Evolutionary conservation across 2,329 filamentous ascomycete species (phyloP).

Genomic region (Cladosporium cucumerinum): DNA sequence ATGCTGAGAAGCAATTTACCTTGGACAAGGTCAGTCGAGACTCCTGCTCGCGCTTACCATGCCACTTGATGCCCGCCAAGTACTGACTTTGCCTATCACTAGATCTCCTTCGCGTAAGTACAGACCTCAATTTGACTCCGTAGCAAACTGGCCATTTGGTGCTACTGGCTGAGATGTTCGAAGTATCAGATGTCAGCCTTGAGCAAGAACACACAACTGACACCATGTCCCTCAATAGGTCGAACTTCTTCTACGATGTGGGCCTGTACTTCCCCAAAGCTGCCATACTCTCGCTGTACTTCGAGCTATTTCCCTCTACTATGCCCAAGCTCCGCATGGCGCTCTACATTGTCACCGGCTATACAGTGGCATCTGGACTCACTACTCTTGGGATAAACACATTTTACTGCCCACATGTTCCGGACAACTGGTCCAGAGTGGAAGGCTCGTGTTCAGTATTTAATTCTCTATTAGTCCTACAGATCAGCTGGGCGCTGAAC

Average conservation of each 20-base stretch:
- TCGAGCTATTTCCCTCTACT: neutral
- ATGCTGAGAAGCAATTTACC: neutral
- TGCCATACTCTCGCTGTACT: neutral
- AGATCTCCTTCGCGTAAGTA: slow-evolving; percentile 3
- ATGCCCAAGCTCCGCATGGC: slow-evolving; percentile 2
- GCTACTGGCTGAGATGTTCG: neutral
- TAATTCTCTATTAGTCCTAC: neutral
- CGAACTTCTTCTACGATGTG: neutral
- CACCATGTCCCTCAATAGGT: neutral
- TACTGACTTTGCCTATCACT: neutral
- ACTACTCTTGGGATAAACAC: neutral
- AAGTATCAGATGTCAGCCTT: neutral
- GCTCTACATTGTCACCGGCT: neutral
- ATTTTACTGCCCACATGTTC: neutral
- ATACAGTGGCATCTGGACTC: neutral
- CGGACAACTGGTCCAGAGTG: neutral
- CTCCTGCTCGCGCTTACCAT: neutral
- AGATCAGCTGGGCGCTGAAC: slow-evolving; percentile 3
- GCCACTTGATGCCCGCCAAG: neutral
- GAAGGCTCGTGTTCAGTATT: neutral
- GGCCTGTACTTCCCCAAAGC: neutral
- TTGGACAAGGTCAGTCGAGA: neutral
- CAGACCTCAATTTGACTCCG: neutral
- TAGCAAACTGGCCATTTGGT: neutral
- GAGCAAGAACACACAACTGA: neutral